Base-by-base conservation (phyloP, 148 eudicot genomes). In the Beta vulgaris region DNA sequence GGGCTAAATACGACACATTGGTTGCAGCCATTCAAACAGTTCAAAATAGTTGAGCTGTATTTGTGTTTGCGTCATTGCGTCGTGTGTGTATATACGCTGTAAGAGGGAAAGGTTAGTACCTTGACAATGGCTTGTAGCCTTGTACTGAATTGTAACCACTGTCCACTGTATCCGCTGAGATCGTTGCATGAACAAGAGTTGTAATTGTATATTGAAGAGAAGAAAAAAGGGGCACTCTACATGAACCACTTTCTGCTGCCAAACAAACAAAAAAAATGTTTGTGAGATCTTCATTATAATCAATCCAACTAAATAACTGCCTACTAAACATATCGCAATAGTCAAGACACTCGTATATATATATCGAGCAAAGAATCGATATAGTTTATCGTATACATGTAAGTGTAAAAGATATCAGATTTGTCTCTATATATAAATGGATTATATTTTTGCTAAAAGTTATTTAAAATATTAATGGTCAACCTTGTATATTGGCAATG, bases 1-100 rank as follows among this genome's bases (percentile, higher is more conserved):
- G 97, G 54, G 96, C 97, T 60, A 95, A 92, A 83, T 72, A 85
- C 34, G 97, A 95, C 25, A 84, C 88, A 37, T 68, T 95, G 74
- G 84, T 90, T 61, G 83, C 66, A 65, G 96, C 91, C n/a, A 92
- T 95, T 61, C 90, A 95, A 16, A 62, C 71, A 23, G 93, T 72
- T 9, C 77, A 89, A 80, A 77, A 81, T 53, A 81, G 82, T 77
- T 92, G 70, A 88, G 43, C 15, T n/a, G 57, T 14, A 16, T 28
- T 48, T 40, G 9, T 7, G n/a, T 48, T 13, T 23, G 14, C 25
- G 61, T 40, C 15, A 7, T 6, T 36, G 44, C 19, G 39, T 32
- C 32, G 31, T 31, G 16, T 48, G 43, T 79, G 82, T 71, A 80
- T 75, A 80, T 70, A n/a, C 28, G 54, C 11, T 63, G 66, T 62